Conservation (phyloP, 176 grass and related monocot species). For the Carex kokanica region DNA sequence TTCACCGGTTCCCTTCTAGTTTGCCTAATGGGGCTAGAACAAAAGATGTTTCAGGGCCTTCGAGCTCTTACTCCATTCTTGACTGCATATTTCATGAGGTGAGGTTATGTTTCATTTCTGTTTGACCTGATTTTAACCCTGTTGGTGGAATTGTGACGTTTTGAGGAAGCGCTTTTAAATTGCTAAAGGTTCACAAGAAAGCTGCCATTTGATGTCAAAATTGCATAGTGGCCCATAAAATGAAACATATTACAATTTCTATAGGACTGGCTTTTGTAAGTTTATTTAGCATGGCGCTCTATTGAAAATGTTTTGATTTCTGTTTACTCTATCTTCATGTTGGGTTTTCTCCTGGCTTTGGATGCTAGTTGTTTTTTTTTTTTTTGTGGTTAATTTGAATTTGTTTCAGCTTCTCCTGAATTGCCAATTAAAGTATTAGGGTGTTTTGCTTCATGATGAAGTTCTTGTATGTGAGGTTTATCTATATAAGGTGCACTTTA, state of each 20-base stretch:
- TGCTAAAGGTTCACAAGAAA: neutral
- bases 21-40: slow-evolving; percentile 78
- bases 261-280: neutral
- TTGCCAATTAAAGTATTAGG: neutral
- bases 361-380: neutral
- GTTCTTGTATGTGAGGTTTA: neutral
- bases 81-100: slow-evolving; percentile 99
- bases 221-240: neutral
- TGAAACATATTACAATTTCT: neutral
- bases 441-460: neutral
- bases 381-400: neutral
- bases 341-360: neutral
- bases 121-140: neutral
- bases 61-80: slow-evolving; percentile 79
- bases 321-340: neutral
- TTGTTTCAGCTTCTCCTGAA: neutral
- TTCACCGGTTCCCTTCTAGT: slow-evolving; percentile 80
- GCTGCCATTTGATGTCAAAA: neutral
- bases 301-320: neutral
- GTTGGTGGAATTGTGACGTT: slow-evolving; percentile 5
- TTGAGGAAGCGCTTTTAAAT: neutral
- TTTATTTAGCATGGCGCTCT: neutral
- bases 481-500: neutral
- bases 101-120: neutral
- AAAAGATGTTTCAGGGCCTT: slow-evolving; percentile 61